phyloP scores from a whole-genome alignment of 1,284 basidiomycete genomes.

The Irpex lacteus region DNA sequence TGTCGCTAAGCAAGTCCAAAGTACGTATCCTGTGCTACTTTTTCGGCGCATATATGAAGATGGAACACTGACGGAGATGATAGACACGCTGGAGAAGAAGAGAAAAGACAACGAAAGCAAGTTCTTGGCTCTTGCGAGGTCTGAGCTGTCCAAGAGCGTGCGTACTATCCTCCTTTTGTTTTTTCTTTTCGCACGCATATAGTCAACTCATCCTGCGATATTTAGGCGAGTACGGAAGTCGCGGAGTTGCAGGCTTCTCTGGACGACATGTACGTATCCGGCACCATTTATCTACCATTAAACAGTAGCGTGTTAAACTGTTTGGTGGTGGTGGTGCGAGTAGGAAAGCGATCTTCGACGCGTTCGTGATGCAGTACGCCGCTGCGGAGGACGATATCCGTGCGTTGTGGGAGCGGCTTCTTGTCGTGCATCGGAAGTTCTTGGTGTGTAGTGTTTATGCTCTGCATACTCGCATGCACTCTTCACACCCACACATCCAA shows the following conservation, averaged over 20 bases:
- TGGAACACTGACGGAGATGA: background rate
- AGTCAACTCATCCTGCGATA: background rate
- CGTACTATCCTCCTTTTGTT: background rate
- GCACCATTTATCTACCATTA: no score
- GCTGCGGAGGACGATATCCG: conserved; percentile 25
- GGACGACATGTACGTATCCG: conserved; percentile 19
- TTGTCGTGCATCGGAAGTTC: conserved; percentile 20
- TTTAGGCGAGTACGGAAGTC: conserved; percentile 15
- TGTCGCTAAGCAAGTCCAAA: conserved; percentile 27
- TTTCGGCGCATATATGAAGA: background rate
- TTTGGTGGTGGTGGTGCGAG: background rate
- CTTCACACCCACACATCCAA: no score
- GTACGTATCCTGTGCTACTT: conserved; percentile 15
- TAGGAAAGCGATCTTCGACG: conserved; percentile 24
- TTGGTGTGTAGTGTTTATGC: conserved; percentile 12
- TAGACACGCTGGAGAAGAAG: conserved; percentile 41
- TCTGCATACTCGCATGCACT: background rate
- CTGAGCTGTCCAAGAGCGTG: conserved; percentile 31
- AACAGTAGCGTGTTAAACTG: no score
- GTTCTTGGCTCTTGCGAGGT: conserved; percentile 27
- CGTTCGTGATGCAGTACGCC: conserved; percentile 27
- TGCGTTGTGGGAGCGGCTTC: conserved; percentile 21
- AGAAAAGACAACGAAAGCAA: conserved; percentile 31
- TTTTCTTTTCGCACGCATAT: no score
- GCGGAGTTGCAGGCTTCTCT: conserved; percentile 19